phyloP scores from a whole-genome alignment of 1,139 yeast species.

The Fermentozyma sake region DNA sequence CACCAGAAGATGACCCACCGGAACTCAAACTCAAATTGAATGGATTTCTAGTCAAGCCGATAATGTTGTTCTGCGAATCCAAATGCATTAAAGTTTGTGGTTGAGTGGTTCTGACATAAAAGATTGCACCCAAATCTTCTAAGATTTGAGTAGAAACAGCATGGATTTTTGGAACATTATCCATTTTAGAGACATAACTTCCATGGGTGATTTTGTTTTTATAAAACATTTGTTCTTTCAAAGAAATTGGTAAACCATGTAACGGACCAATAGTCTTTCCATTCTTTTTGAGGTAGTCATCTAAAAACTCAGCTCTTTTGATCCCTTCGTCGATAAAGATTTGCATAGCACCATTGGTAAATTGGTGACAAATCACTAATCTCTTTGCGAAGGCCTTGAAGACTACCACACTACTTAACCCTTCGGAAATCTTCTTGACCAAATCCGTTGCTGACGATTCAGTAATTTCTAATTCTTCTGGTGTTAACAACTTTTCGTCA shows the following conservation, averaged over 20 bases:
- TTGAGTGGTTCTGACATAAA: constrained; percentile 44
- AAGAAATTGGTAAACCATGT: constrained; percentile 75
- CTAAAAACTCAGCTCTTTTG: constrained; percentile 50
- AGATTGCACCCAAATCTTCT: constrained; percentile 63
- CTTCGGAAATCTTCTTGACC: constrained; percentile 32
- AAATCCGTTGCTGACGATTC: constrained; percentile 36
- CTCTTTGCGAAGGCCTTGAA: constrained; percentile 52
- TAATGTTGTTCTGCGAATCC: constrained; percentile 38
- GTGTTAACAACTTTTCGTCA: constrained; percentile 39
- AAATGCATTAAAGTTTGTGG: constrained; percentile 49
- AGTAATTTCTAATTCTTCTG: constrained; percentile 44
- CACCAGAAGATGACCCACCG: constrained; percentile 76
- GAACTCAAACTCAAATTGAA: constrained; percentile 36
- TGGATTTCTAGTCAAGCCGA: constrained; percentile 38
- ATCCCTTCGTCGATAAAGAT: constrained; percentile 55
- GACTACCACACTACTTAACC: constrained; percentile 39
- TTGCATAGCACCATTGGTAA: constrained; percentile 57
- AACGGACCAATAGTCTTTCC: constrained; percentile 70
- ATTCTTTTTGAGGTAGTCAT: constrained; percentile 42
- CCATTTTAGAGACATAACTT: constrained; percentile 54
- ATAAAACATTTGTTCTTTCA: constrained; percentile 67
- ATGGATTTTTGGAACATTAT: constrained; percentile 45
- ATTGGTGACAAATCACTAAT: constrained; percentile 56
- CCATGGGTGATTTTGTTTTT: constrained; percentile 58
- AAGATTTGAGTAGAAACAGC: constrained; percentile 50